Evolutionary conservation across 164 flowering plant species (phyloP), one percentile per base, ranked within the genome.

Genomic region (Amborella trichopoda): DNA sequence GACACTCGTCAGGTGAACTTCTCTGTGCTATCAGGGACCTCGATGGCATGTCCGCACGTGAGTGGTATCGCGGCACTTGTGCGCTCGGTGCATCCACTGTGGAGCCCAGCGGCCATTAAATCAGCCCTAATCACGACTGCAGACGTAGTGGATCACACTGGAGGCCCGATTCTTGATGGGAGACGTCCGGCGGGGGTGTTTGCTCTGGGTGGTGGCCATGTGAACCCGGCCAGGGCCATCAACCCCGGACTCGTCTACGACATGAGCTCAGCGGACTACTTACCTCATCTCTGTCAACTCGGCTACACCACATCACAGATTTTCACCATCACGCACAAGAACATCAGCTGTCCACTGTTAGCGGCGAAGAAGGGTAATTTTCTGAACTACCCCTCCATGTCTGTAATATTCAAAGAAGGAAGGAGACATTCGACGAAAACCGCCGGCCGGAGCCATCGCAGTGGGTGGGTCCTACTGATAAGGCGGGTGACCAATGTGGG

Each of bases 21-120:
- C 78, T 75, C 76, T 1, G 81, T 83, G 60, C 62, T 91, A 83
- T 87, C 96, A 0, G 96, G 98, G 12, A 91, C 98, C 26, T 91
- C 98, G 52, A 91, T 91, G 98, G 71, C 98, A 13, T 91, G 94
- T 55, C 98, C 98, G 5, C 98, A 91, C 56, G 78, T 72, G 50
- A 74, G 90, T 55, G 96, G 98, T 12, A 66, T 80, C 32, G 76
- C 77, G 1, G 93, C 95, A 22, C 68, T 87, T 20, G 37, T 87
- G 39, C 86, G 45, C 26, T 62, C 87, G 0, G 74, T 71, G 14
- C 71, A 91, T 60, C 93, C 93, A 0, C 53, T 41, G 5, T 91
- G 98, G 98, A 70, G 76, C 36, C 91, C 98, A 6, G 94, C 98
- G 22, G 85, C 87, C 4, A 58, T 87, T 10, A 83, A 65, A 50